phyloP scores from a whole-genome alignment of 2,329 filamentous ascomycete species.

The Exophiala mesophila region DNA sequence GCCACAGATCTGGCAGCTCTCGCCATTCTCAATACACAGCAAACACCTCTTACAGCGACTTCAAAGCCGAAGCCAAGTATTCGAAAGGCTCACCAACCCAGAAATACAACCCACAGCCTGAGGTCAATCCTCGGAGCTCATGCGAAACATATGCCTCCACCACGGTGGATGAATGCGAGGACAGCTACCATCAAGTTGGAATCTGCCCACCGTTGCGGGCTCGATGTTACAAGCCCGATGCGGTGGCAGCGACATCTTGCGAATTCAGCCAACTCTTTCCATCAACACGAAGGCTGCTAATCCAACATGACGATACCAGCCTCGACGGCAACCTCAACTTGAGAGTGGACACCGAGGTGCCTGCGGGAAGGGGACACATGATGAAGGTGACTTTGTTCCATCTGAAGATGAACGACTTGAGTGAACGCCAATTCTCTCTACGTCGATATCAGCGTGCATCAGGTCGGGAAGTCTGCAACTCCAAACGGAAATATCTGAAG shows the following conservation, averaged over 20 bases:
- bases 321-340: constrained; percentile 96
- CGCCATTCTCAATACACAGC: constrained; percentile 23
- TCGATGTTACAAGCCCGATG: constrained; percentile 54
- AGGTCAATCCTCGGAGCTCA: constrained; percentile 49
- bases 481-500: constrained; percentile 64
- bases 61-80: constrained; percentile 16
- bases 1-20: constrained; percentile 18
- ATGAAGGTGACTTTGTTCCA: constrained; percentile 80
- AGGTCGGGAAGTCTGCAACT: constrained; percentile 86
- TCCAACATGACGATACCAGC: constrained; percentile 86
- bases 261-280: constrained; percentile 85
- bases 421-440: constrained; percentile 80
- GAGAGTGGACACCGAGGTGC: constrained; percentile 72
- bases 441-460: constrained; percentile 89
- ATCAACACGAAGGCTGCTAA: constrained; percentile 70
- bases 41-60: constrained; percentile 23
- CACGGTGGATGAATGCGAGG: constrained; percentile 57
- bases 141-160: constrained; percentile 78
- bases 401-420: constrained; percentile 87
- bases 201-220: constrained; percentile 15
- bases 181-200: constrained; percentile 23
- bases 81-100: constrained; percentile 12
- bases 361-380: constrained; percentile 51
- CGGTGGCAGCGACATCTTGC: constrained; percentile 70
- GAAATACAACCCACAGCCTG: constrained; percentile 13